Conservation (phyloP, 2,329 filamentous ascomycete species). For the Furcasterigmium sp. region DNA sequence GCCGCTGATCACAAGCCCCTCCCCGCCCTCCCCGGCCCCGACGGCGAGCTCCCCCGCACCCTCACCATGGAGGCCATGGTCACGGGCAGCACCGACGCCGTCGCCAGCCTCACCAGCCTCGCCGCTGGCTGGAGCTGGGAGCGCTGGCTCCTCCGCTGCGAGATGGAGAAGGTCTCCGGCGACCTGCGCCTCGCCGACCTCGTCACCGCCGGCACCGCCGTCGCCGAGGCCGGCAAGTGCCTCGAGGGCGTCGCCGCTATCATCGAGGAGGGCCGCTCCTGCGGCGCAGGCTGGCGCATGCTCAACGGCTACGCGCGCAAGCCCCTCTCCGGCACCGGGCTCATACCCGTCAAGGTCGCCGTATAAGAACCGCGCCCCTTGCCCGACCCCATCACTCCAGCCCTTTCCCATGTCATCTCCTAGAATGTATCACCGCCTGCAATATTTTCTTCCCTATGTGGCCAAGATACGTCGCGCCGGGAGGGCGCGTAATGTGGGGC, state of each 20-base stretch:
- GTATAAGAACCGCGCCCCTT: too few relatives aligned
- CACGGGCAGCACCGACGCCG: conserved; percentile 63
- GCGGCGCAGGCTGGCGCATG: conserved; percentile 55
- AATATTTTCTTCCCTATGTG: too few relatives aligned
- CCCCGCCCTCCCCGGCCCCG: conserved; percentile 14
- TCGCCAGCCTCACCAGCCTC: conserved; percentile 72
- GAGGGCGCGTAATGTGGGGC: too few relatives aligned
- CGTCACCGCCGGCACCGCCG: conserved; percentile 42
- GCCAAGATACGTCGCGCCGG: too few relatives aligned
- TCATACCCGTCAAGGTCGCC: conserved; percentile 21
- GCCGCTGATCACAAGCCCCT: conserved; percentile 21
- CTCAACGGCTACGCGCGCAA: conserved; percentile 61
- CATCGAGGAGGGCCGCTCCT: conserved; percentile 57
- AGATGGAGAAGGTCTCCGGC: conserved; percentile 73
- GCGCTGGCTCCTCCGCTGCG: conserved; percentile 86
- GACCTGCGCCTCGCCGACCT: conserved; percentile 53
- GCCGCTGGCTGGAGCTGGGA: conserved; percentile 92
- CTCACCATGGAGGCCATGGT: conserved; percentile 58
- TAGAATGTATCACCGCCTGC: too few relatives aligned
- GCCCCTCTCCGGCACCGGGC: conserved; percentile 35
- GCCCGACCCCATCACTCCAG: too few relatives aligned
- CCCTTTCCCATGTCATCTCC: too few relatives aligned
- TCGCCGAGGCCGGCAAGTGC: conserved; percentile 52
- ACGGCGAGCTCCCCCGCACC: conserved; percentile 35
- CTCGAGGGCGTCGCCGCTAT: conserved; percentile 56